These are phyloP conservation scores for Teratosphaeriaceae sp. DNA, from an alignment of 2,329 filamentous ascomycete species.

Conservation along the genomic window DNA sequence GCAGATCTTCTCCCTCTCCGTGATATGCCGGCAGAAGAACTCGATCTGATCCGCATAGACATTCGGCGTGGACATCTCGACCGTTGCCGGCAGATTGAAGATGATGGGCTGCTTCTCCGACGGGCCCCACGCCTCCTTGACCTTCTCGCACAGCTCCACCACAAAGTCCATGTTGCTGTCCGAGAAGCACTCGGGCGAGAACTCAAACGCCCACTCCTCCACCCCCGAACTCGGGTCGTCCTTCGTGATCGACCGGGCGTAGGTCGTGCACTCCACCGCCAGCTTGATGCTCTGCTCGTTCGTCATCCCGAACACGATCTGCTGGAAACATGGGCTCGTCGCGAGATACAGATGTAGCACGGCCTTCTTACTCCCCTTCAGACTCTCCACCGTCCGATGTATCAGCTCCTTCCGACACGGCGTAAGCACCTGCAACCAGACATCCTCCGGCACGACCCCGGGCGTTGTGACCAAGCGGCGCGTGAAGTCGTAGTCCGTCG, in stretches of 20 bases:
- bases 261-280: slow-evolving; percentile 78
- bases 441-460: slow-evolving; percentile 77
- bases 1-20: slow-evolving; percentile 76
- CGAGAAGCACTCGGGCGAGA: slow-evolving; percentile 83
- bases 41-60: slow-evolving; percentile 95
- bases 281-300: slow-evolving; percentile 75
- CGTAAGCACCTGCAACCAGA: slow-evolving; percentile 85
- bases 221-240: slow-evolving; percentile 52
- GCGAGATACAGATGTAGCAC: slow-evolving; percentile 95
- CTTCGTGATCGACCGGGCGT: slow-evolving; percentile 86
- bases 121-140: slow-evolving; percentile 90
- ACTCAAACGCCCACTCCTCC: slow-evolving; percentile 72
- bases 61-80: slow-evolving; percentile 92
- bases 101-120: slow-evolving; percentile 75
- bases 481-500: slow-evolving; percentile 95
- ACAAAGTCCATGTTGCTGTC: slow-evolving; percentile 81
- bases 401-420: slow-evolving; percentile 92
- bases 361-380: slow-evolving; percentile 85
- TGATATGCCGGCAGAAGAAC: slow-evolving; percentile 83
- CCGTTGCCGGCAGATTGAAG: slow-evolving; percentile 93
- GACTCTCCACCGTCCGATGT: slow-evolving; percentile 76
- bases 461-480: slow-evolving; percentile 78
- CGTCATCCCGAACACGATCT: slow-evolving; percentile 81
- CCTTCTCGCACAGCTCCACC: slow-evolving; percentile 78
- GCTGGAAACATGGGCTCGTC: slow-evolving; percentile 91